phyloP scores from a whole-genome alignment of 805 yeast species.

The Kluyveromyces starmeri region DNA sequence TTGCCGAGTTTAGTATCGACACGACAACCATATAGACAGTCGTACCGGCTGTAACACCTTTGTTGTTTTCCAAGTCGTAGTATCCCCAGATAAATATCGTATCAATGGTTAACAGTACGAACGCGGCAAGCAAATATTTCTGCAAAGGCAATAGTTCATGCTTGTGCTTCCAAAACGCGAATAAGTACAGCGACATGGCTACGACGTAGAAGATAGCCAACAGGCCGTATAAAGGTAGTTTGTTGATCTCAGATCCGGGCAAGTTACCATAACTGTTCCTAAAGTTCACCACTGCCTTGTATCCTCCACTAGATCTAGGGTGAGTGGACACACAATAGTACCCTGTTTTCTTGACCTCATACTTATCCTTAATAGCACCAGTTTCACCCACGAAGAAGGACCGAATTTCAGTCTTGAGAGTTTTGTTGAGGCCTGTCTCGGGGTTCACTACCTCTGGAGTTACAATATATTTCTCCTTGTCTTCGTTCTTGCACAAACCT shows the following conservation, averaged over 20 bases:
- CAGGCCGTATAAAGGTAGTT: constrained; percentile 80
- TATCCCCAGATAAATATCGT: constrained; percentile 86
- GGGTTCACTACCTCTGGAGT: constrained; percentile 33
- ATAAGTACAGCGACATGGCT: constrained; percentile 72
- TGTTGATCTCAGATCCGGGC: constrained; percentile 85
- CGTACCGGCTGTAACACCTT: constrained; percentile 46
- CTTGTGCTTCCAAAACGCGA: constrained; percentile 76
- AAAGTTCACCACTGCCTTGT: constrained; percentile 63
- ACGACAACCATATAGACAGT: constrained; percentile 70
- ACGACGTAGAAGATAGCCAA: constrained; percentile 77
- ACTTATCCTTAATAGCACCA: constrained; percentile 55
- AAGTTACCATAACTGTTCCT: constrained; percentile 89
- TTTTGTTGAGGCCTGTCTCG: constrained; percentile 43
- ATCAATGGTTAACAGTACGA: constrained; percentile 73
- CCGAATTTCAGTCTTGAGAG: constrained; percentile 45
- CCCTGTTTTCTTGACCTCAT: constrained; percentile 67
- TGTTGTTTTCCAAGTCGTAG: constrained; percentile 70
- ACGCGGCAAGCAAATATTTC: constrained; percentile 80
- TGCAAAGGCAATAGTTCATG: constrained; percentile 85
- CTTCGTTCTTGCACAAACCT: constrained; percentile 44
- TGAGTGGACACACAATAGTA: constrained; percentile 84
- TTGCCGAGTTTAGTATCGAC: constrained; percentile 68
- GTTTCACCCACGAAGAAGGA: constrained; percentile 45
- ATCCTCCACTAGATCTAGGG: constrained; percentile 38
- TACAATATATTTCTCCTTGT: constrained; percentile 58